Conservation (phyloP, 2,329 filamentous ascomycete species). For the Ambrosiella cleistominuta region DNA sequence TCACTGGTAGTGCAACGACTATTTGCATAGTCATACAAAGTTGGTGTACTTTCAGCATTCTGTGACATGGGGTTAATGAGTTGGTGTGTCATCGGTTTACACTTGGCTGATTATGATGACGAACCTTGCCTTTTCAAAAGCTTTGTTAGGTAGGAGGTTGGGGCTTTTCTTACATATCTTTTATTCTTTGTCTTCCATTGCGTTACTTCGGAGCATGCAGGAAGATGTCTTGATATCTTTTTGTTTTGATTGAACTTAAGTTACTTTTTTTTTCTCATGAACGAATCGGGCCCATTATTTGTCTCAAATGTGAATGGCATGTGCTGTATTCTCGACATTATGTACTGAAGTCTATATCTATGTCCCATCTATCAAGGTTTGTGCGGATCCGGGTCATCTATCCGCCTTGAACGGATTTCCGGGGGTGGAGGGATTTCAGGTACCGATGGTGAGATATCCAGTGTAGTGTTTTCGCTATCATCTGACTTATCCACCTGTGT, state of each 20-base stretch:
- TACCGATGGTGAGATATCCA: not conserved
- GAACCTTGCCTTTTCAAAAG: constrained; percentile 10
- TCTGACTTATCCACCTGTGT: not conserved
- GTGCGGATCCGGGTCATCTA: not conserved
- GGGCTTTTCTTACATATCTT: constrained; percentile 8
- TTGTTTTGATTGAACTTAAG: constrained; percentile 4
- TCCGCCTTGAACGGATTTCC: not conserved
- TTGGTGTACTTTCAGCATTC: not conserved
- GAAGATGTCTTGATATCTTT: constrained; percentile 9
- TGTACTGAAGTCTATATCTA: not conserved
- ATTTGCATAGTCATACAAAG: too few relatives aligned
- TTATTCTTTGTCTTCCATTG: constrained; percentile 21
- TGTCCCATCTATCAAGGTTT: not conserved
- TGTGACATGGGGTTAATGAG: not conserved
- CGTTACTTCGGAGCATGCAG: constrained; percentile 4
- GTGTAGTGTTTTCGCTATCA: not conserved
- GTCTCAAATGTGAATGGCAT: not conserved
- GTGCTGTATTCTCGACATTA: not conserved
- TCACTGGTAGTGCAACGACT: not conserved
- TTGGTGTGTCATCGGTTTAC: not conserved
- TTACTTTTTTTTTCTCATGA: constrained; percentile 2
- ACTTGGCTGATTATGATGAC: constrained; percentile 1
- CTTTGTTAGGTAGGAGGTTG: constrained; percentile 10
- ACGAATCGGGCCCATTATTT: not conserved
- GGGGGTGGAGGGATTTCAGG: not conserved